These are phyloP conservation scores for Pestalotiopsis sp. DNA, from an alignment of 2,329 filamentous ascomycete genomes.

Conservation along the genomic window DNA sequence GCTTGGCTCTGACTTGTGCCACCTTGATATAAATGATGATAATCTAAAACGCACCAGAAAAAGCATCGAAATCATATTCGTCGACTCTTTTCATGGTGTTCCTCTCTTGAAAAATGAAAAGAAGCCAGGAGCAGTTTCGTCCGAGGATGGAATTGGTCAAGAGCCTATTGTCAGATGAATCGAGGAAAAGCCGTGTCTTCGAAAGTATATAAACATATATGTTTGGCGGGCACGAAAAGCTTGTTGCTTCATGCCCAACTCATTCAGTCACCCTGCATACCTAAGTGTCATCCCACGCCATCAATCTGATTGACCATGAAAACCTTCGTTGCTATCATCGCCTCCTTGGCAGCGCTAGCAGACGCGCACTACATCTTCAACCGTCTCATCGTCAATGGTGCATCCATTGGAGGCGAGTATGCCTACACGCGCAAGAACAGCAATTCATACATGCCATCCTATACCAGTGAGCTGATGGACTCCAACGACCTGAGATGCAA, in stretches of 20 bases:
- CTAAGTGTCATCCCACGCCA: not conserved
- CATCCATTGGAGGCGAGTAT: constrained; percentile 42
- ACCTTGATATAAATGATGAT: not conserved
- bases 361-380: constrained; percentile 15
- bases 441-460: constrained; percentile 41
- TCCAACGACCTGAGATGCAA: constrained; percentile 45
- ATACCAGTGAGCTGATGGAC: constrained; percentile 35
- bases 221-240: not conserved
- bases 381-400: constrained; percentile 36
- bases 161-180: not conserved
- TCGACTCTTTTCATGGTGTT: not conserved
- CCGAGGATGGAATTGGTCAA: not conserved
- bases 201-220: not conserved
- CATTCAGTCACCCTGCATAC: no score
- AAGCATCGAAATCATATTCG: not conserved
- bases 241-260: not conserved
- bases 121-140: not conserved
- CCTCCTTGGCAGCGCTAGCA: constrained; percentile 2
- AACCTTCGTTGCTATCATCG: not conserved
- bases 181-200: not conserved
- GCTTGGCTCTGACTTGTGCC: not conserved
- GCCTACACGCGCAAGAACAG: constrained; percentile 50
- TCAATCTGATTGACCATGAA: not conserved
- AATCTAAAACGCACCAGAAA: not conserved
- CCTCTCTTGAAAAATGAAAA: not conserved